Evolutionary conservation across 495 filamentous ascomycete genomes (phyloP).

Genomic region (Bacidia rubella): DNA sequence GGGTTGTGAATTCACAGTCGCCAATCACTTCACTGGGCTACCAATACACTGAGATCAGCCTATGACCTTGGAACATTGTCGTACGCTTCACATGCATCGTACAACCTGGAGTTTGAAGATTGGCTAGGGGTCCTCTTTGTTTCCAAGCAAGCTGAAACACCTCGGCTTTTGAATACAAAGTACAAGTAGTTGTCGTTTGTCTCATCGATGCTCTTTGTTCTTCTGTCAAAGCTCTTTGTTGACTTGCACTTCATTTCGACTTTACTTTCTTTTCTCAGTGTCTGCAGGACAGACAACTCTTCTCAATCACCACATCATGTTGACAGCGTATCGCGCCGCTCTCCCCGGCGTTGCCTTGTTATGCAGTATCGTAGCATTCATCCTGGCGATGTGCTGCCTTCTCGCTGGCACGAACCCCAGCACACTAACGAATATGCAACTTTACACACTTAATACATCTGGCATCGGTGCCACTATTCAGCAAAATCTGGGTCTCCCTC

Average conservation of each 20-base stretch:
- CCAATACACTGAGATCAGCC: background rate
- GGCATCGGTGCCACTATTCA: background rate
- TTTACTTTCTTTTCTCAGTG: background rate
- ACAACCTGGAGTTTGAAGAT: background rate
- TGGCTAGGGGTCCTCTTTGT: background rate
- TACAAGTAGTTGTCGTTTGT: background rate
- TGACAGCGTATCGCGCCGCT: background rate
- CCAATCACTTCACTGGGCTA: background rate
- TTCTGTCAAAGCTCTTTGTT: too few relatives aligned
- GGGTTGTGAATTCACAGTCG: background rate
- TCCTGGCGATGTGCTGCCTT: constrained; percentile 12
- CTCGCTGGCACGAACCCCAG: constrained; percentile 12
- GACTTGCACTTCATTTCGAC: background rate
- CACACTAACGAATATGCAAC: constrained; percentile 12
- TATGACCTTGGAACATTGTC: background rate
- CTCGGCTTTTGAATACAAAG: background rate
- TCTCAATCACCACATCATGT: background rate
- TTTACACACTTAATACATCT: constrained; percentile 13
- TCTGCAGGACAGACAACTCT: background rate
- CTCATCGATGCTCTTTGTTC: too few relatives aligned
- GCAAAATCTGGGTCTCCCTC: constrained; percentile 6
- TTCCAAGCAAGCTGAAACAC: background rate
- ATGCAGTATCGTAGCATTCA: constrained; percentile 9
- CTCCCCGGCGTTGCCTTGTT: constrained; percentile 5
- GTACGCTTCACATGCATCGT: background rate